Conservation (phyloP, 2,329 filamentous ascomycete species). For the Phyllosticta paracitricarpa region DNA sequence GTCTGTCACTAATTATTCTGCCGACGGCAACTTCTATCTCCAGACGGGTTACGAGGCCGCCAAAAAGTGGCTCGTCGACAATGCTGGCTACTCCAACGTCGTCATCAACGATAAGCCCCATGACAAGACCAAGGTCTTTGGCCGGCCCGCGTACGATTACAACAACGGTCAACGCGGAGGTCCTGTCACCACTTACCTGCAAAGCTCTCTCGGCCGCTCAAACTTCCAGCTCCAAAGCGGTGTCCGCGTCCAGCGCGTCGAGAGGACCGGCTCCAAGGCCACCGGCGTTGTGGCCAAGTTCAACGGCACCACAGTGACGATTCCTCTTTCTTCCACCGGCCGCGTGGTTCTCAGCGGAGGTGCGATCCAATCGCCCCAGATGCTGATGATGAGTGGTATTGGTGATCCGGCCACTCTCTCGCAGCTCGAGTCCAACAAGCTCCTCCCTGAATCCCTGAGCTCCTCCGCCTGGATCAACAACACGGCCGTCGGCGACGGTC, state of each 20-base stretch:
- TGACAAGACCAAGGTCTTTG: conserved; percentile 40
- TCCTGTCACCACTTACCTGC: conserved; percentile 41
- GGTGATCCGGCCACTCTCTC: conserved; percentile 14
- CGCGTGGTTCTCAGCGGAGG: conserved; percentile 29
- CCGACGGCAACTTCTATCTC: conserved; percentile 36
- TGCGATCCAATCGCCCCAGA: conserved; percentile 18
- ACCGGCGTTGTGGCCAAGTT: conserved; percentile 33
- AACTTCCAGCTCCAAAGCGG: conserved; percentile 29
- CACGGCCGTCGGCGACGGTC: conserved; percentile 37
- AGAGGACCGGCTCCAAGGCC: conserved; percentile 30
- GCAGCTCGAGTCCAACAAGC: conserved; percentile 26
- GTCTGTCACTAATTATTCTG: conserved; percentile 35
- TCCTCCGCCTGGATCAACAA: conserved; percentile 41
- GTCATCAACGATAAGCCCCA: conserved; percentile 37
- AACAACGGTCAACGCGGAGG: conserved; percentile 41
- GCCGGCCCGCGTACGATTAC: conserved; percentile 40
- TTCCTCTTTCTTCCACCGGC: conserved; percentile 22
- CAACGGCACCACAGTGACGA: conserved; percentile 21
- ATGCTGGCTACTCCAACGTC: conserved; percentile 39
- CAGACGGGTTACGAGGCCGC: conserved; percentile 40
- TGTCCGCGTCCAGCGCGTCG: conserved; percentile 36
- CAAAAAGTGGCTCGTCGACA: conserved; percentile 41
- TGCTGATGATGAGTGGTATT: conserved; percentile 34
- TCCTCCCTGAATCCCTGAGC: conserved; percentile 20
- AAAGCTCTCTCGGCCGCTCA: conserved; percentile 31